Evolutionary conservation across 2,329 filamentous ascomycete genomes (phyloP), one percentile per base, ranked within the genome.

Genomic region (Colletotrichum liaoningense): DNA sequence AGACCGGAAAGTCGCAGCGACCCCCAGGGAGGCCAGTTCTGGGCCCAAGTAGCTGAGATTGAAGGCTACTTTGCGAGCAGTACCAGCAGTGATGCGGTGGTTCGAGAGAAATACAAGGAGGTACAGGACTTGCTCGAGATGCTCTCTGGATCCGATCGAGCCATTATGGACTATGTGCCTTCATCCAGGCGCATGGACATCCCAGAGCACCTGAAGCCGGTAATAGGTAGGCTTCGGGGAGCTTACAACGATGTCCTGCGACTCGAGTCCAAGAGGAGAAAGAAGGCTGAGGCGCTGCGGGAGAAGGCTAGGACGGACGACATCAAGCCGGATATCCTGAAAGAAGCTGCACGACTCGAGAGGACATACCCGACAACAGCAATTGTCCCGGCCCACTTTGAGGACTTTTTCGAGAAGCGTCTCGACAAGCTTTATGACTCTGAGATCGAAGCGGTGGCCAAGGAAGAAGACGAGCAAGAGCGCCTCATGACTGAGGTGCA

Each of bases 381-480:
- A 12, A 93, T 99, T 64, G 93, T 95, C 63, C 92, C 96, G 0
- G 93, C 94, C 3, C 95, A 98, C 78, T 98, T 99, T 79, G 97
- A 99, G 79, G 90, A 92, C 66, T 93, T 98, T 59, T 98, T 98
- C 76, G 94, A 97, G 78, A 89, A 92, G 76, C 91, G 95, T 1
- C 88, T 99, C 2, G 91, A 93, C 66, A 83, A 81, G 58, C 87
- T 93, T 59, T 99, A 98, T 81, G 94, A 97, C 75, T 84, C 89
- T 0, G 96, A 98, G 77, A 84, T 93, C 19, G 91, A 92, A 30
- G 89, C 92, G 72, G 85, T 97, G 0, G 86, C 89, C 2, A 90
- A 92, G 65, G 96, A 98, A 78, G 87, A 87, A 2, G 86, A 88
- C 35, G 95, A 97, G 67, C 97, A 98, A 82, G 90, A 94, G 4